Evolutionary conservation across 768 basidiomycete genomes (phyloP).

Genomic region (Cyathus striatus): DNA sequence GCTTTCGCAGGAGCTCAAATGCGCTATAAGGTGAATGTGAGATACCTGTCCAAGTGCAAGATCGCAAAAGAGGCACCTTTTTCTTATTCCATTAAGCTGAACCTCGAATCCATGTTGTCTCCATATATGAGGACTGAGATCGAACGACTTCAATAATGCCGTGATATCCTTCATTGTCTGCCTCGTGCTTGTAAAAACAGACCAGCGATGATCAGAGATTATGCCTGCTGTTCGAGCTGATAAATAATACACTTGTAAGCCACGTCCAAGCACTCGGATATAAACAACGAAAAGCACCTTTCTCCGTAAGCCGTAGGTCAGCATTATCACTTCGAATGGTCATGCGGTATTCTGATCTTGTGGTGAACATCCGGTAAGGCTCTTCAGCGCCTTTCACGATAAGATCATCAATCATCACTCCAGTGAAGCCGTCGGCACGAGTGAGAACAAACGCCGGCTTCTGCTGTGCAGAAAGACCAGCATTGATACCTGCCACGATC

Average conservation of each 20-base stretch:
- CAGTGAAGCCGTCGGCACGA: conserved; percentile 83
- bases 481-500: conserved; percentile 83
- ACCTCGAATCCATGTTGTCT: conserved; percentile 35
- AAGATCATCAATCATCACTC: conserved; percentile 91
- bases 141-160: conserved; percentile 25
- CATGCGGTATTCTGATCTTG: conserved; percentile 87
- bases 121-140: conserved; percentile 45
- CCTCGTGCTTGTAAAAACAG: conserved; percentile 25
- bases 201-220: conserved; percentile 43
- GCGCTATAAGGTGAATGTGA: conserved; percentile 41
- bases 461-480: conserved; percentile 61
- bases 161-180: conserved; percentile 28
- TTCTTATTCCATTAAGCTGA: conserved; percentile 36
- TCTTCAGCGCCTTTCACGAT: conserved; percentile 87
- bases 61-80: conserved; percentile 27
- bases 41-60: neutral
- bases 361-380: conserved; percentile 93
- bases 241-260: neutral
- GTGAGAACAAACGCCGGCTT: conserved; percentile 58
- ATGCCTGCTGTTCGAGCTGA: conserved; percentile 38
- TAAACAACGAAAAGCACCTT: conserved; percentile 35
- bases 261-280: neutral
- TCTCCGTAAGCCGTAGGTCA: conserved; percentile 74
- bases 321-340: conserved; percentile 87
- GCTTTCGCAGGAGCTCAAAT: conserved; percentile 66